phyloP scores from a whole-genome alignment of 139 green algal genomes.

The Chlorella sorokiniana region DNA sequence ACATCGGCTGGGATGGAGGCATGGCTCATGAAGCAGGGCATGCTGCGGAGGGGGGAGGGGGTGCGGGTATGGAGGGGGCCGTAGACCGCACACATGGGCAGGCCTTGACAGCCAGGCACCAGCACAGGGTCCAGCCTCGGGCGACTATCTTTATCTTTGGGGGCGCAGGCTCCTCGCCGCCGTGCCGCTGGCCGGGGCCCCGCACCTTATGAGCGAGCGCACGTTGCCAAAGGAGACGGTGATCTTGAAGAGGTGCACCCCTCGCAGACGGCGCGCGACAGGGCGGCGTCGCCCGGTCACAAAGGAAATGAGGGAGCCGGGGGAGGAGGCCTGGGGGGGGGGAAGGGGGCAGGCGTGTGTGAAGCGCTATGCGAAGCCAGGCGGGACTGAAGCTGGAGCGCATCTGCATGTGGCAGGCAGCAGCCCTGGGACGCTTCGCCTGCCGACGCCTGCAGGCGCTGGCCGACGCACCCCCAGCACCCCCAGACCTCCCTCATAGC shows the following conservation, averaged over 20 bases:
- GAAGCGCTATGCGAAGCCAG: background rate
- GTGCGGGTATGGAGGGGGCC: too few relatives aligned
- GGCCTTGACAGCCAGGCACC: background rate
- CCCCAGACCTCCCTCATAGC: background rate
- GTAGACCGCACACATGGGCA: too few relatives aligned
- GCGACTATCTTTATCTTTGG: too few relatives aligned
- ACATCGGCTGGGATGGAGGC: slow-evolving; percentile 89
- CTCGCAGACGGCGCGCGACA: slow-evolving; percentile 78
- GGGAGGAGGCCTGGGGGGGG: slow-evolving; percentile 62
- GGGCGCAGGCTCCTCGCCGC: too few relatives aligned
- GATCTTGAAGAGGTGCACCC: slow-evolving; percentile 91
- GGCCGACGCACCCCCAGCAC: background rate
- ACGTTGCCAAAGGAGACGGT: slow-evolving; percentile 92
- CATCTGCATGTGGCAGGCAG: too few relatives aligned
- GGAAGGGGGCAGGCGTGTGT: background rate
- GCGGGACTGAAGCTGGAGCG: too few relatives aligned
- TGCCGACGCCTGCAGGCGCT: background rate
- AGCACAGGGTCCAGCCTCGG: background rate
- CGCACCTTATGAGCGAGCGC: slow-evolving; percentile 71
- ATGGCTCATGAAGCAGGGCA: slow-evolving; percentile 99
- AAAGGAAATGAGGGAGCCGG: slow-evolving; percentile 86
- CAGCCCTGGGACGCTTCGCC: too few relatives aligned
- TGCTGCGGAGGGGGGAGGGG: slow-evolving; percentile 32
- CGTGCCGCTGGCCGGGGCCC: too few relatives aligned
- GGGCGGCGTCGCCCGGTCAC: slow-evolving; percentile 63